phyloP scores from a whole-genome alignment of 176 grass and related monocot genomes.

The Rhynchospora pubera region DNA sequence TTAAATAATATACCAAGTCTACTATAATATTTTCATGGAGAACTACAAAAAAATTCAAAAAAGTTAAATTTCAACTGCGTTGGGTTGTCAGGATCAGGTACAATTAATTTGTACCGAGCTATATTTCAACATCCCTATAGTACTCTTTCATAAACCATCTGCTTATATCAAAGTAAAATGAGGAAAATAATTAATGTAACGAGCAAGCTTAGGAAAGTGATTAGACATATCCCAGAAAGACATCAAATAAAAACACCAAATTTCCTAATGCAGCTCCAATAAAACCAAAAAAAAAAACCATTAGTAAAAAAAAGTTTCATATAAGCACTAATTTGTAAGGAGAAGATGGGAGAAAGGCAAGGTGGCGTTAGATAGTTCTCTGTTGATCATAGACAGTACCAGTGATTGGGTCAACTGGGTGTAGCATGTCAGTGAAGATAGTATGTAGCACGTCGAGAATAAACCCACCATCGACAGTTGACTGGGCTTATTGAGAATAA shows the following conservation, averaged over 20 bases:
- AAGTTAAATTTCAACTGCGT: constrained; percentile 28
- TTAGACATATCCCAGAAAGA: neutral
- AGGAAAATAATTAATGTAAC: neutral
- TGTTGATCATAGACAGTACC: neutral
- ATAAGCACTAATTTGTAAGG: neutral
- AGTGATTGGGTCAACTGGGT: neutral
- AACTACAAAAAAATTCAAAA: neutral
- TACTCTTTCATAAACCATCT: neutral
- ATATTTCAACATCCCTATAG: neutral
- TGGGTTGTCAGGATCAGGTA: constrained; percentile 29
- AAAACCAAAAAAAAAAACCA: neutral
- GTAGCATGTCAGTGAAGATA: neutral
- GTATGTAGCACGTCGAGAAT: neutral
- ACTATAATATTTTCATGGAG: constrained; percentile 14
- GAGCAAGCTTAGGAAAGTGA: neutral
- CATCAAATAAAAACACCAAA: neutral
- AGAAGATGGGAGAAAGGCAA: neutral
- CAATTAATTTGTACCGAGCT: neutral
- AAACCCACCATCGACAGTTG: neutral
- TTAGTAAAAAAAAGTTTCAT: neutral
- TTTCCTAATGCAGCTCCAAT: neutral
- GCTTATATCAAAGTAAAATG: neutral
- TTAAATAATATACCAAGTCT: constrained; percentile 18
- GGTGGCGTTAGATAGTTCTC: neutral
- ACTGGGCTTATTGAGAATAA: neutral